Conservation (phyloP, 805 yeast species). For the Scheffersomyces amazonensis region DNA sequence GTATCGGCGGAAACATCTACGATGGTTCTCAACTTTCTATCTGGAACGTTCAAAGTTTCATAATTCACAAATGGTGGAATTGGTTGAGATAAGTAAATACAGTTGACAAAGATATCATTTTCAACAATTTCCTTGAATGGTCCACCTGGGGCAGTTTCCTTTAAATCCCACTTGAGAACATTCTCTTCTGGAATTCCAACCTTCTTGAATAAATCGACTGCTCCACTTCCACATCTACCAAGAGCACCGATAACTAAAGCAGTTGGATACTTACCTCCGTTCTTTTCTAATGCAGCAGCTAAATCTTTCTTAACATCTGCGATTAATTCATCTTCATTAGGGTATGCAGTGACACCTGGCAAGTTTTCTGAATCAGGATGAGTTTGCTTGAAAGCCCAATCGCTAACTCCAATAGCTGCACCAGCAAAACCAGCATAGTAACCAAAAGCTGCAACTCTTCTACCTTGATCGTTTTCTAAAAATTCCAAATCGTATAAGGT, state of each 20-base stretch:
- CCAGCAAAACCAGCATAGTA: constrained; percentile 99
- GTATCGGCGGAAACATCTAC: constrained; percentile 99
- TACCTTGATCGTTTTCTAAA: constrained; percentile 87
- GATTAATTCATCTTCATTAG: constrained; percentile 73
- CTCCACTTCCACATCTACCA: constrained; percentile 99
- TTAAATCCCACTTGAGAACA: constrained; percentile 92
- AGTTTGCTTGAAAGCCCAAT: constrained; percentile 90
- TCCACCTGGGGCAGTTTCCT: constrained; percentile 95
- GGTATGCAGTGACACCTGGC: constrained; percentile 79
- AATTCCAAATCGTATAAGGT: constrained; percentile 91
- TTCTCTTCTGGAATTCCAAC: constrained; percentile 85
- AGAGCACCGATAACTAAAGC: constrained; percentile 93
- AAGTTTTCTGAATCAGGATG: constrained; percentile 66
- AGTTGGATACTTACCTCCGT: constrained; percentile 67
- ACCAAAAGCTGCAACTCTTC: constrained; percentile 99
- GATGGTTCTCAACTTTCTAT: constrained; percentile 82
- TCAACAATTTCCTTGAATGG: constrained; percentile 91
- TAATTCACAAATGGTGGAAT: constrained; percentile 86
- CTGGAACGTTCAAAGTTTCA: constrained; percentile 59
- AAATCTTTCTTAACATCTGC: constrained; percentile 64
- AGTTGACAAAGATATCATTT: constrained; percentile 89
- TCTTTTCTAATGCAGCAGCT: constrained; percentile 52
- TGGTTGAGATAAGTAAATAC: constrained; percentile 91
- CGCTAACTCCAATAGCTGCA: constrained; percentile 92
- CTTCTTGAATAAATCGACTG: constrained; percentile 76